Base-by-base conservation (phyloP, 768 basidiomycete species). In the Dictyophora rubrovolvata region DNA sequence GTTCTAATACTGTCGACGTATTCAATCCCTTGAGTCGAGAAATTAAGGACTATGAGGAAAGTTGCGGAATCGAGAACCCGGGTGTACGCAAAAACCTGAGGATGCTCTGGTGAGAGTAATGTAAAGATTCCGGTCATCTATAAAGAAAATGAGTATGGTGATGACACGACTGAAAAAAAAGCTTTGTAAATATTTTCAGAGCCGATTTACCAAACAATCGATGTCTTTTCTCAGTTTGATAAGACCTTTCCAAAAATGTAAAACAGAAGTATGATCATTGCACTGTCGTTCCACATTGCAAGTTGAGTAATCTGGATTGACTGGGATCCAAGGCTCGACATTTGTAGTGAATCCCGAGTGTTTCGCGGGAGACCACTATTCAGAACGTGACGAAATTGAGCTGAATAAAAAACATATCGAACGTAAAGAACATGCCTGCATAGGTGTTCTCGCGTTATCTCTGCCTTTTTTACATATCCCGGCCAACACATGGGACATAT, bases 401-500 rank as follows among this genome's bases (percentile, higher is more conserved):
- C 1, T 48, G 12, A 49, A 11, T 54, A 16, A 34, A 12, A 54
- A 16, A n/a, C 35, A 22, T 20, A 8, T 21, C 50, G 53, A 20
- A 22, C 16, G 33, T 48, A 54, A 21, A 53, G 16, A 16, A 59
- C 71, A 59, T 60, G 77, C 83, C 74, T 85, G 85, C 77, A 89
- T 80, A 0, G 87, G 86, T 6, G 80, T 77, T 1, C 87, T 75
- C 9, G 81, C 78, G 67, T 89, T 85, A 65, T 89, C 87, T 36
- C 89, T 75, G 1, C 84, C 84, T 63, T 86, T 86, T 61, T 72
- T 74, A 63, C 79, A 75, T 61, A 86, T 76, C 23, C 73, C 71
- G 18, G 80, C 79, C 18, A 86, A 64, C 1, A 87, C 64, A 64
- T 86, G 85, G 2, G 71, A 72, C 81, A 86, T 85, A 59, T 86